Evolutionary conservation across 805 yeast species (phyloP).

Genomic region (Wickerhamiella australiensis): DNA sequence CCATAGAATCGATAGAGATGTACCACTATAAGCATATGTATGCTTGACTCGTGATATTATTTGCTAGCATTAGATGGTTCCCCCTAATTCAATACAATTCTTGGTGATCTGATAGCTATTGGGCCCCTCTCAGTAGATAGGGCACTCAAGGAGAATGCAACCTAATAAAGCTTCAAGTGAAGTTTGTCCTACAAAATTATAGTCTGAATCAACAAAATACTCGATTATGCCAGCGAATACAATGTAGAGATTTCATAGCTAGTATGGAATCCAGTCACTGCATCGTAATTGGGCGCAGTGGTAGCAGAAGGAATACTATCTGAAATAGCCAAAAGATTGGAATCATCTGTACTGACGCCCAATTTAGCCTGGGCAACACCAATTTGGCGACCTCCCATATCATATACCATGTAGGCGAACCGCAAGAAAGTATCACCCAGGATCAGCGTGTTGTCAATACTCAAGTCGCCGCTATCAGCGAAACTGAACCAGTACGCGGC

Average conservation of each 20-base stretch:
- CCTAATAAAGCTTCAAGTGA: no score
- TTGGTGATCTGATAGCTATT: no score
- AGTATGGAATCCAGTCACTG: background rate
- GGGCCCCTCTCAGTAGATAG: no score
- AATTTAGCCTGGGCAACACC: conserved; percentile 42
- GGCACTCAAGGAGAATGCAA: no score
- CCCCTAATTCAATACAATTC: no score
- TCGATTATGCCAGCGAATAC: background rate
- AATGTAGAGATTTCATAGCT: background rate
- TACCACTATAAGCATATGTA: no score
- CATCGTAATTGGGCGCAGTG: background rate
- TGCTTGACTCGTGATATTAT: no score
- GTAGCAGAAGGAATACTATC: background rate
- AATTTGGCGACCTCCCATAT: conserved; percentile 43
- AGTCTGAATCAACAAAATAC: no score
- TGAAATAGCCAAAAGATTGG: background rate
- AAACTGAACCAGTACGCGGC: background rate
- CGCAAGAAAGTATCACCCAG: conserved; percentile 55
- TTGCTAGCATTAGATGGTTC: no score
- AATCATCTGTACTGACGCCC: background rate
- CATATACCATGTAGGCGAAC: conserved; percentile 53
- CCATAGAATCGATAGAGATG: no score
- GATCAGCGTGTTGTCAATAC: background rate
- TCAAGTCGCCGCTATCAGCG: background rate
- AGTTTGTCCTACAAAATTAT: no score